Evolutionary conservation across 1,139 yeast species (phyloP).

Genomic region (Candida freyschussii): DNA sequence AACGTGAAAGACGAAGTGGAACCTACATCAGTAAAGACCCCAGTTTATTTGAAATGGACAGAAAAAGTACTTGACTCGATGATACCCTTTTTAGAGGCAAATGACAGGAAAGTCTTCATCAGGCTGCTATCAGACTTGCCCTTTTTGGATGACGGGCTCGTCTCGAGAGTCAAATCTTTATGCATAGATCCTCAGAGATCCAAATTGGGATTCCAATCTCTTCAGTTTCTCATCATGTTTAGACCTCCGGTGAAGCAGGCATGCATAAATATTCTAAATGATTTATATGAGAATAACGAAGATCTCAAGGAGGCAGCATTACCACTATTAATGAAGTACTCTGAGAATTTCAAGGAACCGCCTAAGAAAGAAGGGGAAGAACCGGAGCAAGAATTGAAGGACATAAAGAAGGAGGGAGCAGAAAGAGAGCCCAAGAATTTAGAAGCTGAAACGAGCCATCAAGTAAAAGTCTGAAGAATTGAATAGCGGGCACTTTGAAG

Average conservation of each 20-base stretch:
- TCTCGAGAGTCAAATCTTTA: slow-evolving; percentile 62
- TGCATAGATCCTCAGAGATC: slow-evolving; percentile 84
- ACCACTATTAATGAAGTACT: slow-evolving; percentile 32
- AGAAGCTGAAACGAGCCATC: no score
- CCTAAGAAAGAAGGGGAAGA: no score
- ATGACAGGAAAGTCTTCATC: slow-evolving; percentile 74
- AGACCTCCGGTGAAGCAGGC: slow-evolving; percentile 75
- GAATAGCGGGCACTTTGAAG: no score
- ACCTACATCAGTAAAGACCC: slow-evolving; percentile 31
- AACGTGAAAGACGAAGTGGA: slow-evolving; percentile 24
- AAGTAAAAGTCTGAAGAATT: no score
- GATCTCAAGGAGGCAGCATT: slow-evolving; percentile 50
- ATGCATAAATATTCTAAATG: slow-evolving; percentile 62
- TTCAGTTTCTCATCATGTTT: slow-evolving; percentile 80
- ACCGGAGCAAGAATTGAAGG: no score
- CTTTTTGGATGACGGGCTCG: slow-evolving; percentile 54
- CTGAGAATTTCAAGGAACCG: slow-evolving; percentile 6
- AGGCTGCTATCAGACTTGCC: slow-evolving; percentile 88
- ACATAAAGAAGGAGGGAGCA: no score
- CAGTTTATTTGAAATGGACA: slow-evolving; percentile 64
- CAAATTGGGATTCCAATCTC: slow-evolving; percentile 72
- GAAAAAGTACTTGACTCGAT: slow-evolving; percentile 69
- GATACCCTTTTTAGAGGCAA: slow-evolving; percentile 76
- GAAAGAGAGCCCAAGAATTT: no score
- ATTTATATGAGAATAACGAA: slow-evolving; percentile 47